Conservation (phyloP, 352 stramenopile species). For the Phytophthora sansomeana region DNA sequence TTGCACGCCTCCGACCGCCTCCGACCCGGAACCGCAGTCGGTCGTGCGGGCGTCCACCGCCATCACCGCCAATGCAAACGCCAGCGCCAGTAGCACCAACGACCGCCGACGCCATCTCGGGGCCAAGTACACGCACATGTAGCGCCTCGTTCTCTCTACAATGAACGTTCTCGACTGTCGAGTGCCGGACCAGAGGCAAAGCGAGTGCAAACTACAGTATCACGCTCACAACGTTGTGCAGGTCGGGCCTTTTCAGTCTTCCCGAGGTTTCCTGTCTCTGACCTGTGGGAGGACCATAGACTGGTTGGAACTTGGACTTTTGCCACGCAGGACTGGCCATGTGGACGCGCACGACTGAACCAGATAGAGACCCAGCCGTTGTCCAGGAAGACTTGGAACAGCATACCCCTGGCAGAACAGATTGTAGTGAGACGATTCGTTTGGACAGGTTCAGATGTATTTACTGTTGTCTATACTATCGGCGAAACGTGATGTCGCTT, state of each 20-base stretch:
- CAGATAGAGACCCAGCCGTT: conserved; percentile 19
- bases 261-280: conserved; percentile 37
- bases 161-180: conserved; percentile 35
- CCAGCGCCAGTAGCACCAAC: neutral
- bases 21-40: conserved; percentile 4
- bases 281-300: conserved; percentile 22
- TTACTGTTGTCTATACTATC: neutral
- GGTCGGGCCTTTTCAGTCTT: conserved; percentile 28
- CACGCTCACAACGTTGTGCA: conserved; percentile 11
- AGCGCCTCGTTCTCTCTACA: conserved; percentile 8
- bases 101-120: conserved; percentile 37
- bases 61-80: conserved; percentile 12
- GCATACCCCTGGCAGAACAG: neutral
- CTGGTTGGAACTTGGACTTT: conserved; percentile 5
- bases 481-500: neutral
- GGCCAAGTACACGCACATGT: conserved; percentile 41
- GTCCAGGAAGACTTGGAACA: conserved; percentile 9
- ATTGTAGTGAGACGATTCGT: neutral
- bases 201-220: conserved; percentile 13
- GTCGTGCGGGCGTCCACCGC: conserved; percentile 13
- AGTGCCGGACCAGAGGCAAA: conserved; percentile 31
- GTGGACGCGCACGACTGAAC: conserved; percentile 17
- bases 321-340: conserved; percentile 22
- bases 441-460: neutral
- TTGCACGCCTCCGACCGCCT: neutral